These are phyloP conservation scores for Lenzites betulinus DNA, from an alignment of 768 basidiomycete genomes.

Conservation along the genomic window DNA sequence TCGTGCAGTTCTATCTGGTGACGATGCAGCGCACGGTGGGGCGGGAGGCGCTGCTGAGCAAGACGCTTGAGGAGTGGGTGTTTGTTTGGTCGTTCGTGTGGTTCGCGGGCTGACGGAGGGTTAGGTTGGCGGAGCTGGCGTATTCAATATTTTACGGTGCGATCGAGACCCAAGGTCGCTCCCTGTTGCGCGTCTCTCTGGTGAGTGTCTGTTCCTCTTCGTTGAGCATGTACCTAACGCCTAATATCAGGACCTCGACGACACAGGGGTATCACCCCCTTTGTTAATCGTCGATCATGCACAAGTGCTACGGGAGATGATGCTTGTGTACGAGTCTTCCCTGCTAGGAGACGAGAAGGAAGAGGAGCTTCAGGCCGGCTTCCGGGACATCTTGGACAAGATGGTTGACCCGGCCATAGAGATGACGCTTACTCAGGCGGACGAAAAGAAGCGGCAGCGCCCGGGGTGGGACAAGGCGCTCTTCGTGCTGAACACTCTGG, in stretches of 20 bases:
- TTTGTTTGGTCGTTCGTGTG: not conserved
- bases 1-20: slow-evolving; percentile 91
- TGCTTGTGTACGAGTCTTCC: slow-evolving; percentile 86
- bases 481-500: slow-evolving; percentile 85
- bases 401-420: slow-evolving; percentile 84
- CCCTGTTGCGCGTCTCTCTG: slow-evolving; percentile 52
- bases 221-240: not conserved
- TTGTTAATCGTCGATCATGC: slow-evolving; percentile 78
- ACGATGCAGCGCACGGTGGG: slow-evolving; percentile 95
- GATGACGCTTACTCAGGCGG: slow-evolving; percentile 68
- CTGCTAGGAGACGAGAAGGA: slow-evolving; percentile 59
- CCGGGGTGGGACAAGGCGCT: slow-evolving; percentile 80
- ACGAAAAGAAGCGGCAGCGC: slow-evolving; percentile 57
- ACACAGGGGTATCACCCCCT: slow-evolving; percentile 72
- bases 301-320: slow-evolving; percentile 84
- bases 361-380: slow-evolving; percentile 41
- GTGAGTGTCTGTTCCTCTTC: slow-evolving; percentile 39
- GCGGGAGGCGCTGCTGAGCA: slow-evolving; percentile 72
- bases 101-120: not conserved
- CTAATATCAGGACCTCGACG: slow-evolving; percentile 57
- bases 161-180: slow-evolving; percentile 81
- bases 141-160: slow-evolving; percentile 88
- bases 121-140: slow-evolving; percentile 77
- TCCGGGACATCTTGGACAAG: slow-evolving; percentile 76
- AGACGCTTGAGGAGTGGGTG: slow-evolving; percentile 73